phyloP scores from a whole-genome alignment of 768 basidiomycete genomes.

The Cantharellus anzutake region DNA sequence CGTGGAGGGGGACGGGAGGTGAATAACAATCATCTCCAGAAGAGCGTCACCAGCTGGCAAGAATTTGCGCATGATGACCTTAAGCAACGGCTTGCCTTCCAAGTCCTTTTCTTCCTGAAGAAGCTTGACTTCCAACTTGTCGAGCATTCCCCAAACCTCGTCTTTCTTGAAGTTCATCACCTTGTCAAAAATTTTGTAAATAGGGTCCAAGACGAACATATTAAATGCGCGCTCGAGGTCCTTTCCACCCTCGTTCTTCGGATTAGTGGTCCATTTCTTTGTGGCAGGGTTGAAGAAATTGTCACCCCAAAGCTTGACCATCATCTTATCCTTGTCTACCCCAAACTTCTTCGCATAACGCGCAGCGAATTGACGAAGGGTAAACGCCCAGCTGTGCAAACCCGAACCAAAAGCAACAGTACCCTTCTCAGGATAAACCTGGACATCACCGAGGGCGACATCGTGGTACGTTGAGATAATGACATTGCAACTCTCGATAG shows the following conservation, averaged over 20 bases:
- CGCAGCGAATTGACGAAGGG: constrained; percentile 87
- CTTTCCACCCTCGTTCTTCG: constrained; percentile 61
- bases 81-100: constrained; percentile 90
- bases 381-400: constrained; percentile 99
- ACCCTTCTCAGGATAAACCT: constrained; percentile 96
- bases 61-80: constrained; percentile 98
- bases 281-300: constrained; percentile 98
- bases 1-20: constrained; percentile 91
- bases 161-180: constrained; percentile 99
- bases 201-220: constrained; percentile 94
- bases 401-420: constrained; percentile 98
- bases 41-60: constrained; percentile 96
- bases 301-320: constrained; percentile 96
- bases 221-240: constrained; percentile 97
- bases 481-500: constrained; percentile 95
- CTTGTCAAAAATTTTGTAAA: constrained; percentile 94
- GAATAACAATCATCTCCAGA: constrained; percentile 99
- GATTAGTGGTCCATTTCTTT: constrained; percentile 84
- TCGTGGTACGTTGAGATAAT: constrained; percentile 97
- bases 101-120: constrained; percentile 74
- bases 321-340: constrained; percentile 98
- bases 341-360: constrained; percentile 98
- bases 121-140: constrained; percentile 91
- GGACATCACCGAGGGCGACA: constrained; percentile 83
- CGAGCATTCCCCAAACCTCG: constrained; percentile 58